Evolutionary conservation across 345 rosid genomes (phyloP).

Genomic region (Turritis glabra): DNA sequence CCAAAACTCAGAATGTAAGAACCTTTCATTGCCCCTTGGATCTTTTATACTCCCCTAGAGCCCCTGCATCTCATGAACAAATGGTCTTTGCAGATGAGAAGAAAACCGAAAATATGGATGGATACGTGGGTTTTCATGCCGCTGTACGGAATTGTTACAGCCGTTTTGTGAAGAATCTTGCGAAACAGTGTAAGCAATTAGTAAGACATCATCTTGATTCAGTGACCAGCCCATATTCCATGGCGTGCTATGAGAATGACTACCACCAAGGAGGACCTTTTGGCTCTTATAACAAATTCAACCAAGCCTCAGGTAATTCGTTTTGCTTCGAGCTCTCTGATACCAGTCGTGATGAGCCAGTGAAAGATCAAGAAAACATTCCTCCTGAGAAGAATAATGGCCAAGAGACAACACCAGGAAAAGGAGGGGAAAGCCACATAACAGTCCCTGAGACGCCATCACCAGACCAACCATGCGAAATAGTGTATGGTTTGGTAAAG

Average conservation of each 20-base stretch:
- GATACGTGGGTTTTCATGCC: conserved; percentile 87
- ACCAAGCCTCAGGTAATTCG: conserved; percentile 58
- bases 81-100: conserved; percentile 55
- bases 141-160: conserved; percentile 74
- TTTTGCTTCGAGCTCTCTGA: conserved; percentile 79
- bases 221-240: conserved; percentile 92
- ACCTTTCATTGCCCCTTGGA: conserved; percentile 8
- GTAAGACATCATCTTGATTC: conserved; percentile 96
- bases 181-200: conserved; percentile 87
- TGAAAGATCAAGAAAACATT: conserved; percentile 73
- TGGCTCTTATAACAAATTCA: conserved; percentile 50
- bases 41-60: not conserved
- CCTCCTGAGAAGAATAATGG: conserved; percentile 64
- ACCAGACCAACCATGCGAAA: conserved; percentile 87
- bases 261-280: conserved; percentile 58
- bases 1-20: conserved; percentile 74
- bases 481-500: conserved; percentile 51
- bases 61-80: not conserved
- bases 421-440: conserved; percentile 67
- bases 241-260: conserved; percentile 79
- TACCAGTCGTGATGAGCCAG: conserved; percentile 49
- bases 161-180: conserved; percentile 70
- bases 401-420: conserved; percentile 82
- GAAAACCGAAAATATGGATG: conserved; percentile 74
- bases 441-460: conserved; percentile 99